Evolutionary conservation across 345 rosid species (phyloP).

Genomic region (Xanthoceras sorbifolium): DNA sequence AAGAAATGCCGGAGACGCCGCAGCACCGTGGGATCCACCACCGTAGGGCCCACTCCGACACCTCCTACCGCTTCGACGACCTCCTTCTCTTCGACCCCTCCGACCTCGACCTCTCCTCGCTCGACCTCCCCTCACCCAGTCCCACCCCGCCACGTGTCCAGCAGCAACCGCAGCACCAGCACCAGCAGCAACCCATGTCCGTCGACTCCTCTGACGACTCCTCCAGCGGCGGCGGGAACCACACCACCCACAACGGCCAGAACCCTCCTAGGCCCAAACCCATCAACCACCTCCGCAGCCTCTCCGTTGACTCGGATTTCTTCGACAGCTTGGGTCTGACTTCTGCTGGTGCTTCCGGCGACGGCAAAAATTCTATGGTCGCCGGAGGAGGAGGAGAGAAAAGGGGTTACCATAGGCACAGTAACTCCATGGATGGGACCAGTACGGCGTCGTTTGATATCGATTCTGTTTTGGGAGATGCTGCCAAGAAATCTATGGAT

Average conservation of each 20-base stretch:
- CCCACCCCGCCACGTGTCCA: constrained; percentile 29
- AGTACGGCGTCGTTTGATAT: constrained; percentile 52
- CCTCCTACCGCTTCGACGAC: constrained; percentile 86
- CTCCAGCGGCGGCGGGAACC: constrained; percentile 31
- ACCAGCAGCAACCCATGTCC: constrained; percentile 35
- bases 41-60: constrained; percentile 92
- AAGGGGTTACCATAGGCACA: constrained; percentile 56
- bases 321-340: constrained; percentile 52
- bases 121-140: constrained; percentile 55
- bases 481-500: constrained; percentile 76
- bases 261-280: constrained; percentile 34
- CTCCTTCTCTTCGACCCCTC: constrained; percentile 80
- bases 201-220: constrained; percentile 74
- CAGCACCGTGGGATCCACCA: constrained; percentile 65
- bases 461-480: constrained; percentile 60
- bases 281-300: constrained; percentile 73
- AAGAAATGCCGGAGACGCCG: constrained; percentile 69
- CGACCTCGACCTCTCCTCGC: constrained; percentile 77
- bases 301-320: constrained; percentile 90
- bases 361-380: constrained; percentile 35
- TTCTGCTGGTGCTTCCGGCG: constrained; percentile 32
- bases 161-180: constrained; percentile 7
- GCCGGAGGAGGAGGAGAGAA: constrained; percentile 47
- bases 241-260: constrained; percentile 21
- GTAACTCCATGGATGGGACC: constrained; percentile 85